Evolutionary conservation across 139 green algal genomes (phyloP), one percentile per base, ranked within the genome.

Genomic region (Chlorella ohadii): DNA sequence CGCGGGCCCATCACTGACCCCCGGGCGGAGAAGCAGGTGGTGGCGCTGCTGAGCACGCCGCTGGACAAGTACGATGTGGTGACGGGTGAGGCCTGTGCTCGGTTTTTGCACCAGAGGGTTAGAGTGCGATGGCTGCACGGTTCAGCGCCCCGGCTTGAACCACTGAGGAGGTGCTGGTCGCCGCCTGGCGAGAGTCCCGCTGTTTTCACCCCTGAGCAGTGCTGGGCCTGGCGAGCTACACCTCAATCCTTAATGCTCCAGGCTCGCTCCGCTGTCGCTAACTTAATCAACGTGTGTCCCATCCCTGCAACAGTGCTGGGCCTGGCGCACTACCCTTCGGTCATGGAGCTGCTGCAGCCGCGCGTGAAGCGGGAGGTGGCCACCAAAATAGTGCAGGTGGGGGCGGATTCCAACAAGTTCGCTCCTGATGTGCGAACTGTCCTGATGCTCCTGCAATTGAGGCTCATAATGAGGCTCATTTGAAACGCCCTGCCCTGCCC

Each of bases 51-150:
- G 33, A 90, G 84, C 15, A 88, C 92, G 27, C 96, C 97, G 34
- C 90, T 99, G 85, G 89, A 94, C 55, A 93, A 84, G 78, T 97
- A 97, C 78, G 90, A 96, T 64, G 85, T 96, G 27, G 89, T 94
- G 12, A 93, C 88, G 56, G 78, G 78, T 75, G 41, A 55, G 39
- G 27, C 20, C 36, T 36, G 25, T 23, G 3, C 2, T n/a, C 5
- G 63, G 6, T 4, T 5, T 38, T 3, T 38, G 63, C 28, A 17
- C 28, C 2, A n/a, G 28, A 2, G 28, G 63, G 11, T n/a, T 67
- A 13, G n/a, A 67, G 61, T n/a, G 61, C n/a, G n/a, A n/a, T n/a
- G n/a, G n/a, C n/a, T n/a, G n/a, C n/a, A n/a, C n/a, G n/a, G n/a
- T n/a, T n/a, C n/a, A n/a, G n/a, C n/a, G n/a, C n/a, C n/a, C n/a